Conservation (phyloP, 2,329 filamentous ascomycete species). For the Pseudogymnoascus sp. region DNA sequence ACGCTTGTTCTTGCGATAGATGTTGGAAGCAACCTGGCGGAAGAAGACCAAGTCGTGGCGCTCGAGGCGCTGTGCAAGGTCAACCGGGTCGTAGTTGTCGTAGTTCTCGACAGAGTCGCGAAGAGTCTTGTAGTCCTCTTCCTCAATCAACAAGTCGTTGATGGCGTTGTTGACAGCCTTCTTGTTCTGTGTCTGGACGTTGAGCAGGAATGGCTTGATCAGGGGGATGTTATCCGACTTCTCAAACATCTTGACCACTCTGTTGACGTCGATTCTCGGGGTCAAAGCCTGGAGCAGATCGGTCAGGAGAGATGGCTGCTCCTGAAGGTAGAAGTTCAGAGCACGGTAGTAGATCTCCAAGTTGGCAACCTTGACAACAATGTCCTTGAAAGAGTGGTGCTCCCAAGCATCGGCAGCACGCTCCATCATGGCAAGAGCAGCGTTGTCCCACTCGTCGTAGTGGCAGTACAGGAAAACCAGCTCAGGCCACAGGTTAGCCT, state of each 20-base stretch:
- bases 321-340: constrained; percentile 93
- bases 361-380: constrained; percentile 94
- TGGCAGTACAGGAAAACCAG: constrained; percentile 97
- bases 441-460: constrained; percentile 98
- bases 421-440: constrained; percentile 95
- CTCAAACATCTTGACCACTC: constrained; percentile 98
- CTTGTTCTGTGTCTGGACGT: constrained; percentile 96
- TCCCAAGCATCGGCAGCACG: constrained; percentile 97
- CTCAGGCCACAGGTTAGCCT: constrained; percentile 94
- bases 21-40: constrained; percentile 94
- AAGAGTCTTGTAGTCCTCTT: constrained; percentile 98
- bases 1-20: constrained; percentile 99
- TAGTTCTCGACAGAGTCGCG: constrained; percentile 97
- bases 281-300: constrained; percentile 88
- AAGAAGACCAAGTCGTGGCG: constrained; percentile 99
- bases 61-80: constrained; percentile 84
- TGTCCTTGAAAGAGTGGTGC: constrained; percentile 99
- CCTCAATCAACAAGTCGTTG: constrained; percentile 94
- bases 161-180: constrained; percentile 95
- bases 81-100: constrained; percentile 96
- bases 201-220: constrained; percentile 97
- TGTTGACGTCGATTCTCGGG: constrained; percentile 92
- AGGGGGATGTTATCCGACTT: constrained; percentile 96
- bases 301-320: constrained; percentile 92
- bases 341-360: constrained; percentile 98